Conservation (phyloP, 345 rosid species). For the Acer negundo region DNA sequence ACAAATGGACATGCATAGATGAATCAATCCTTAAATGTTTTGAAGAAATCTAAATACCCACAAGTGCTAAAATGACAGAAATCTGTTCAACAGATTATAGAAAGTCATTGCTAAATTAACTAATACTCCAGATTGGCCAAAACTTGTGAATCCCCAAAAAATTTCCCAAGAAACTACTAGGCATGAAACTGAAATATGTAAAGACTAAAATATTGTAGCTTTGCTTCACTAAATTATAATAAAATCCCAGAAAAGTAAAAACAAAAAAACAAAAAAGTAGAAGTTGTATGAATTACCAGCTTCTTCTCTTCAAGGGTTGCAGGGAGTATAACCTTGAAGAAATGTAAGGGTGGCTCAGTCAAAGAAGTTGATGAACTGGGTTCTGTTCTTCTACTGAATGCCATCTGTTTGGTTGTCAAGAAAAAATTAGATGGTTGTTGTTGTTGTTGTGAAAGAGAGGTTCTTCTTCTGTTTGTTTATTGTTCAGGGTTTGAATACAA, state of each 20-base stretch:
- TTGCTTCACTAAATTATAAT: too few relatives aligned
- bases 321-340: slow-evolving; percentile 1
- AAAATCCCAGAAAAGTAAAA: not conserved
- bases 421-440: not conserved
- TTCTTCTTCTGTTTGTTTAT: not conserved
- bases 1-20: not conserved
- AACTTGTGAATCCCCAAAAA: too few relatives aligned
- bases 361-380: not conserved
- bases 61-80: not conserved
- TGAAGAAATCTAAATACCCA: not conserved
- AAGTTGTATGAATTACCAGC: not conserved
- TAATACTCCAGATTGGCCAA: not conserved
- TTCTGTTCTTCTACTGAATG: not conserved
- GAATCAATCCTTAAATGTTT: not conserved
- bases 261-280: not conserved
- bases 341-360: not conserved
- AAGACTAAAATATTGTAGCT: not conserved
- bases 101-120: not conserved
- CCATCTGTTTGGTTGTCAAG: not conserved
- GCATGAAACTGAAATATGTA: not conserved
- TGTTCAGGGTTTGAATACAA: too few relatives aligned
- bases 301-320: slow-evolving; percentile 2
- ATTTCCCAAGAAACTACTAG: not conserved
- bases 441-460: not conserved
- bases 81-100: not conserved